Conservation (phyloP, 2,329 filamentous ascomycete species). For the Apiospora marii region DNA sequence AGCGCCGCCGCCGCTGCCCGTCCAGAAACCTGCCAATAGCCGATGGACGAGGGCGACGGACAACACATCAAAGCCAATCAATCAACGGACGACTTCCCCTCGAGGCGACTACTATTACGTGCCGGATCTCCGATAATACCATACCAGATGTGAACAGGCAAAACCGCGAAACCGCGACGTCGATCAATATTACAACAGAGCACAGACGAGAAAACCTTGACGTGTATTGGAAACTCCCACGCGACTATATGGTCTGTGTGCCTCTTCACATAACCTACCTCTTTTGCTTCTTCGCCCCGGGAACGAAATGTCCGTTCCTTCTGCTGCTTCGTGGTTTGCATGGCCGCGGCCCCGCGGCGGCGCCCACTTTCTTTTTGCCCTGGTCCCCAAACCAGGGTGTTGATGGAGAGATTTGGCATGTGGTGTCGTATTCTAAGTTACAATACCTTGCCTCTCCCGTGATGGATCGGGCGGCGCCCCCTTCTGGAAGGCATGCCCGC, state of each 20-base stretch:
- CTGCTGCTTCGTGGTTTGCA: background rate
- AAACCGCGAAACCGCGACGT: background rate
- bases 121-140: background rate
- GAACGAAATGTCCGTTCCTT: background rate
- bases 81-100: background rate
- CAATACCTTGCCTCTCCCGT: background rate
- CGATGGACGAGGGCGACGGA: background rate
- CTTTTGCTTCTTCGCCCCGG: background rate
- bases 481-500: background rate
- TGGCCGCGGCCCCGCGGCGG: too few species aligned
- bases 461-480: background rate
- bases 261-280: background rate
- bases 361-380: background rate
- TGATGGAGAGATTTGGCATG: background rate
- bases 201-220: background rate
- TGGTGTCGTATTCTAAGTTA: background rate
- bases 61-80: background rate
- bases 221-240: background rate
- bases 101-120: background rate
- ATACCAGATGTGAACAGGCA: background rate
- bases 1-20: too few species aligned
- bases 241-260: background rate
- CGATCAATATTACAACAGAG: background rate
- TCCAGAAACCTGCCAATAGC: background rate
- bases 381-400: background rate